Base-by-base conservation (phyloP, 208 protist species). In the Leishmania tarentolae region DNA sequence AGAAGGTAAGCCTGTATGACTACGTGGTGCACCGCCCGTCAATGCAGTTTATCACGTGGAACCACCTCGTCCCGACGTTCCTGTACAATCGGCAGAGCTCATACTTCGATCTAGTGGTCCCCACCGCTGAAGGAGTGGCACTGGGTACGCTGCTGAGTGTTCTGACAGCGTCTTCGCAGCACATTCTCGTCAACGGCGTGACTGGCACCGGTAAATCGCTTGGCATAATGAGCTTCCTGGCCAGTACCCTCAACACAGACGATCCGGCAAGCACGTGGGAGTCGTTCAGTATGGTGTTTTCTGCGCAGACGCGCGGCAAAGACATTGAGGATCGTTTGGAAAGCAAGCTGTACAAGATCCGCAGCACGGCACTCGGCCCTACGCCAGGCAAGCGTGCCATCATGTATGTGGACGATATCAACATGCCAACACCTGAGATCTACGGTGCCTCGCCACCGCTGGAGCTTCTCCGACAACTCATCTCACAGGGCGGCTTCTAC, bases 201-300 rank as follows among this genome's bases (percentile, higher is more conserved):
- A 99, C 98, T 1, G 98, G 98, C 37, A 98, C 98, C 1, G 98
- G 98, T 75, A 99, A 99, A 91, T 98, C 96, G 19, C 87, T 95
- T 24, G 84, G 92, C 53, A 90, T 95, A 53, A 81, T 90, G 59
- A 87, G 90, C 82, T 97, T 98, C 76, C 84, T 98, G 59, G 80
- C 82, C 21, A 86, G 86, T 66, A 85, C 83, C 24, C 89, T 97
- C 28, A 80, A 83, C 63, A 89, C 89, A 9, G 95, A 97, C 82
- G 91, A 98, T 84, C 93, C 95, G n/a, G 73, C 85, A 19, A 87
- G 86, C 78, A 44, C 66, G 37, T 98, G 95, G 93, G 91, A 95
- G 82, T 97, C 95, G 82, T 95, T 99, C 81, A 91, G 88, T 40
- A 93, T 97, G 35, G 91, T 96, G 66, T 94, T 99, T 76, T 98